These are phyloP conservation scores for Saccharum hybrid DNA, from an alignment of 202 grass and related monocot genomes.

Conservation along the genomic window DNA sequence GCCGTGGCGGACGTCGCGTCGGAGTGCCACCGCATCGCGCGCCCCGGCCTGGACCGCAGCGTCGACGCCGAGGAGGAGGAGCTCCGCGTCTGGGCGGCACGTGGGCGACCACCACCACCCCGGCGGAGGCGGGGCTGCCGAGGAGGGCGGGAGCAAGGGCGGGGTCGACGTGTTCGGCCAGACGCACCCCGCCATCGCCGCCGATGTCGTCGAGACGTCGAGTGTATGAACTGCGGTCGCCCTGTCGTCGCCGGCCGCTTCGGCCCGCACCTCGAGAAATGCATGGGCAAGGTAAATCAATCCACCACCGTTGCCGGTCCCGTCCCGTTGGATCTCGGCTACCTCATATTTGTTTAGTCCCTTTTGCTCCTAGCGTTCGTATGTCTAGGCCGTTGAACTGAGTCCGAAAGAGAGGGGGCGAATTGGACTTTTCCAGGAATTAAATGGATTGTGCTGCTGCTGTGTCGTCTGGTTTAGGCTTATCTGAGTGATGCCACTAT, in stretches of 20 bases:
- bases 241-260: no score
- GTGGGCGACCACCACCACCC: conserved; percentile 41
- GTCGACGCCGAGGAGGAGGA: conserved; percentile 95
- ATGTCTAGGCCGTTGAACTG: neutral
- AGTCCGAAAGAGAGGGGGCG: neutral
- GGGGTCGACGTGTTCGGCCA: conserved; percentile 82
- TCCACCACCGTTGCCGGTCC: no score
- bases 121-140: conserved; percentile 38
- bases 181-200: conserved; percentile 74
- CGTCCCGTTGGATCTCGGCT: neutral
- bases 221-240: no score
- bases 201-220: conserved; percentile 1
- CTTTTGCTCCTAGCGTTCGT: neutral
- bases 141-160: conserved; percentile 70
- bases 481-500: neutral
- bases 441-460: neutral
- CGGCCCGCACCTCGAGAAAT: no score
- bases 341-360: neutral
- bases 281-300: no score
- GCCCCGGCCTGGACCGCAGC: conserved; percentile 85
- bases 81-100: conserved; percentile 64
- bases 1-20: conserved; percentile 88
- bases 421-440: neutral
- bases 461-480: neutral
- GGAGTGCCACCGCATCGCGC: conserved; percentile 92